Percentiles rank a stretch among this genome's conserved stretches.
Conservation (phyloP, 148 eudicot genomes). For the Rhododendron simsii region DNA sequence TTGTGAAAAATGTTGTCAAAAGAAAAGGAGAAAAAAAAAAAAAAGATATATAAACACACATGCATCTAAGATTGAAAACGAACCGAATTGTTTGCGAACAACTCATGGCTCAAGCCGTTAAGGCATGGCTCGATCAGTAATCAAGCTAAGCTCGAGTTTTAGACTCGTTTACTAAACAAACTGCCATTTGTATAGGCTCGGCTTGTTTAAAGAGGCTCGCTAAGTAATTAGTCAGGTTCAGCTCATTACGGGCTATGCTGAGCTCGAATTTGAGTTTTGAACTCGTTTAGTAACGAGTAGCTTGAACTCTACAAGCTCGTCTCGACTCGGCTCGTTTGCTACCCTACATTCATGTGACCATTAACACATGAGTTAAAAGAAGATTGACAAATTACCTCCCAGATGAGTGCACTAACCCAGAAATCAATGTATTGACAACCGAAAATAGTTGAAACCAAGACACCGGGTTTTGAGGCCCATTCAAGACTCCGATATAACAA, state of each 20-base stretch:
- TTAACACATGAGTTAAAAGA: neutral
- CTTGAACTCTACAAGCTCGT: neutral
- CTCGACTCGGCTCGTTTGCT: neutral
- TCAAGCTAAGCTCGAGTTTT: neutral
- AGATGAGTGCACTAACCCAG: neutral
- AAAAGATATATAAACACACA: too few relatives aligned
- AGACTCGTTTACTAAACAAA: neutral
- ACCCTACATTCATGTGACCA: neutral
- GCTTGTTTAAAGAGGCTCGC: neutral
- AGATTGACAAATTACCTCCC: neutral
- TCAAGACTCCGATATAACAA: neutral
- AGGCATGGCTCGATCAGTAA: too few relatives aligned
- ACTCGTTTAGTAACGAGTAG: neutral
- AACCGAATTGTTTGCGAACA: too few relatives aligned
- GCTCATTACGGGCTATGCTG: neutral
- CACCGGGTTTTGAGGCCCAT: neutral
- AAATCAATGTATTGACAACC: neutral
- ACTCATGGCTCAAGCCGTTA: too few relatives aligned
- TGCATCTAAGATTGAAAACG: neutral
- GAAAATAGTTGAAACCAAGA: neutral
- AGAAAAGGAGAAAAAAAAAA: too few relatives aligned
- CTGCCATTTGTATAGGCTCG: neutral
- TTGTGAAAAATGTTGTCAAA: too few relatives aligned
- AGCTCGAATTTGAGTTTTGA: neutral
- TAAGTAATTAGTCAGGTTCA: neutral